Conservation (phyloP, 768 basidiomycete species). For the Serpula lacrymans region DNA sequence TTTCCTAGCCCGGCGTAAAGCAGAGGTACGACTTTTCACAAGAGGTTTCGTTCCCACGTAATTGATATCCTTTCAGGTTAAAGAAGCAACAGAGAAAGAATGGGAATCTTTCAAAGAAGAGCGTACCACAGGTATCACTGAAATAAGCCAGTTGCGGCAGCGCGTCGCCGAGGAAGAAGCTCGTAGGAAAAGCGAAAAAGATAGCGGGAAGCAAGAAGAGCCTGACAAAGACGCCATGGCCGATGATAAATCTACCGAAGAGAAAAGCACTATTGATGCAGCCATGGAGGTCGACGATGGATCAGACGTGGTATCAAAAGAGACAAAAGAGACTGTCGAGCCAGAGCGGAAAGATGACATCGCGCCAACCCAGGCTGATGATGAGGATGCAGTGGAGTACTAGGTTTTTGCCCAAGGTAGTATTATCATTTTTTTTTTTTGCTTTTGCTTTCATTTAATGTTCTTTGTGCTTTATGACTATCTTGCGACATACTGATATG, state of each 20-base stretch:
- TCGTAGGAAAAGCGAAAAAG: constrained; percentile 40
- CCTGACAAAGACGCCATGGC: constrained; percentile 29
- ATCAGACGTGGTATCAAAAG: constrained; percentile 28
- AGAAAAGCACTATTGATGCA: constrained; percentile 16
- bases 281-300: constrained; percentile 35
- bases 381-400: constrained; percentile 82
- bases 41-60: not conserved
- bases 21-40: constrained; percentile 43
- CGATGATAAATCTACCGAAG: constrained; percentile 19
- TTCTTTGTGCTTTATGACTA: not conserved
- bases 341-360: constrained; percentile 52
- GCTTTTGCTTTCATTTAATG: constrained; percentile 1
- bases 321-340: constrained; percentile 37
- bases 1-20: constrained; percentile 59
- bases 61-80: constrained; percentile 45
- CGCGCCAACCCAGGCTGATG: constrained; percentile 58
- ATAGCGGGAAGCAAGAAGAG: constrained; percentile 25
- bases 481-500: not conserved
- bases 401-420: constrained; percentile 32
- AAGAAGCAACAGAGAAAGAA: constrained; percentile 62
- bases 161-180: constrained; percentile 66
- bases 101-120: constrained; percentile 65
- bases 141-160: constrained; percentile 58
- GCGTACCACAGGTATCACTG: constrained; percentile 52
- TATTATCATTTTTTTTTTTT: constrained; percentile 13